Base-by-base conservation (phyloP, 805 yeast species). In the Candida koratica region DNA sequence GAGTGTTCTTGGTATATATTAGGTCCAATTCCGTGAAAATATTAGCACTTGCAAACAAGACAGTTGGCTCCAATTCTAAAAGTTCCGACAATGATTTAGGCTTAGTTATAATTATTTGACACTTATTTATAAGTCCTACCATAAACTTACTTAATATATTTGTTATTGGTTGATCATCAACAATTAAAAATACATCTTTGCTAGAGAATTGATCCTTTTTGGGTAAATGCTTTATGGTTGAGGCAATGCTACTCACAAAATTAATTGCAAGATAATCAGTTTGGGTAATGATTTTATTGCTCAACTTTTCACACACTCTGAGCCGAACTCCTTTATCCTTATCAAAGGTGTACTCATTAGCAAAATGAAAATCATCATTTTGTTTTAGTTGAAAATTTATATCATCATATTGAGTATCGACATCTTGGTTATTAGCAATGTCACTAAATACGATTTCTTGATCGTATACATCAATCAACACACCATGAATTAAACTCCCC, bases 241-340 rank as follows among this genome's bases (percentile, higher is more conserved):
- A 64, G 2, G 84, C 76, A 22, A 72, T 56, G 5, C 77, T 64
- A 43, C 80, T 70, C 4, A 76, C 71, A 26, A 77, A 52, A 43
- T 75, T 73, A 39, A 69, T 59, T 38, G 77, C 81, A 4, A 76
- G 68, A 46, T 70, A 77, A 9, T 48, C 52, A 17, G 44, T 44
- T 4, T 39, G 40, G 5, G 49, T 41, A 12, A 45, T 31, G 11
- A 45, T 26, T 14, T 40, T 45, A 7, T 30, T 25, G 9, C 27
- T 40, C 11, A 44, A 34, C 23, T 48, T 47, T 5, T 44, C 37
- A 4, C 56, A 47, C 5, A 61, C 35, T 25, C 46, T 48, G 10
- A 66, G 31, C 2, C 67, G 62, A 4, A 61, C 55, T 2, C 71
- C 71, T 28, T 55, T 56, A 43, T 66, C 71, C 37, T 62, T 61